These are phyloP conservation scores for Anisogramma anomala DNA, from an alignment of 2,329 filamentous ascomycete species.

Conservation along the genomic window DNA sequence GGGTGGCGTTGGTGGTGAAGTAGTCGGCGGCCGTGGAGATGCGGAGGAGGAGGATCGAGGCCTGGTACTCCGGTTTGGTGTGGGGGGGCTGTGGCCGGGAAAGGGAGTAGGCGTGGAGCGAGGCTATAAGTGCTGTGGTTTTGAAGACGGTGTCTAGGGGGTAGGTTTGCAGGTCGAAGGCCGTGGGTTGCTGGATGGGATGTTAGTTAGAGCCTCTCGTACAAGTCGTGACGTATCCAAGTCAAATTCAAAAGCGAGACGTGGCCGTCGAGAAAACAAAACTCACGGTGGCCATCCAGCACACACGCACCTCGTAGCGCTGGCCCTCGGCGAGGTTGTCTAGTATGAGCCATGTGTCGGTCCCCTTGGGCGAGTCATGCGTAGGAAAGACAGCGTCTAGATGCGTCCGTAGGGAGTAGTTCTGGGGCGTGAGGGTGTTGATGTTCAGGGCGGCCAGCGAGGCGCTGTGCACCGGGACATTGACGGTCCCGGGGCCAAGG, in stretches of 20 bases:
- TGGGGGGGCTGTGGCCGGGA: slow-evolving; percentile 28
- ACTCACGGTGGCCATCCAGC: slow-evolving; percentile 85
- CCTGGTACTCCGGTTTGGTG: slow-evolving; percentile 9
- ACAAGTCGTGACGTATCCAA: background rate
- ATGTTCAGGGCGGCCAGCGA: slow-evolving; percentile 51
- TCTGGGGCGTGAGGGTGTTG: slow-evolving; percentile 48
- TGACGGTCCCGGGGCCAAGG: slow-evolving; percentile 50
- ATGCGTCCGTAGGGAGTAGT: slow-evolving; percentile 46
- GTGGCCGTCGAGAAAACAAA: too few species aligned
- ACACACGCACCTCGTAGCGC: slow-evolving; percentile 83
- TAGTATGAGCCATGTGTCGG: slow-evolving; percentile 68
- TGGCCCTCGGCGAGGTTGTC: slow-evolving; percentile 56
- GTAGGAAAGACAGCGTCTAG: slow-evolving; percentile 59
- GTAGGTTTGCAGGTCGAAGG: slow-evolving; percentile 59
- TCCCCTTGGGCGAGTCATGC: slow-evolving; percentile 38
- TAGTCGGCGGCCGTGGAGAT: slow-evolving; percentile 73
- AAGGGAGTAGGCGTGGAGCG: slow-evolving; percentile 51
- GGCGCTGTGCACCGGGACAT: slow-evolving; percentile 43
- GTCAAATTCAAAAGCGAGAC: too few species aligned
- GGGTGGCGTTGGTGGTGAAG: slow-evolving; percentile 58
- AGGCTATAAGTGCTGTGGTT: slow-evolving; percentile 50
- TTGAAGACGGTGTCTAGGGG: slow-evolving; percentile 50
- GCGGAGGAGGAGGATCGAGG: slow-evolving; percentile 58
- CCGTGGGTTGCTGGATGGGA: slow-evolving; percentile 63
- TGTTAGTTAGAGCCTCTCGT: slow-evolving; percentile 11